These are phyloP conservation scores for Crithidia expoeki DNA, from an alignment of 208 protist species.

Conservation along the genomic window DNA sequence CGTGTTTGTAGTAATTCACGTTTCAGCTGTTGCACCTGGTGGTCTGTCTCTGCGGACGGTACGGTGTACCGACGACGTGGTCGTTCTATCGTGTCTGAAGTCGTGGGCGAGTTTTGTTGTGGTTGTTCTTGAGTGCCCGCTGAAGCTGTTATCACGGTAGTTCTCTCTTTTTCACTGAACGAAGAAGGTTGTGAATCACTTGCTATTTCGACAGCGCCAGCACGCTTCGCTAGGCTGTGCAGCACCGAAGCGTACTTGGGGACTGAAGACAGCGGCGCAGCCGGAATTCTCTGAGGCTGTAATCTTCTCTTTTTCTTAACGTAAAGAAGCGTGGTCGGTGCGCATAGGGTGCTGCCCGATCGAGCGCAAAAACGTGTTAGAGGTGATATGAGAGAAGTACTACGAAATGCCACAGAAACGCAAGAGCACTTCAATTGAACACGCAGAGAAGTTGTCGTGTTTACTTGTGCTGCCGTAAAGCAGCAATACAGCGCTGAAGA, in stretches of 20 bases:
- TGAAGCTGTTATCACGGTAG: background rate
- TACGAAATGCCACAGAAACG: background rate
- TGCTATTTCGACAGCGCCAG: too few relatives aligned
- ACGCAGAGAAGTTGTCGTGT: too few relatives aligned
- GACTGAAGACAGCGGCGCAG: too few relatives aligned
- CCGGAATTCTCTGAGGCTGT: too few relatives aligned
- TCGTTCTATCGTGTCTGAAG: background rate
- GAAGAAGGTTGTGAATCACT: too few relatives aligned
- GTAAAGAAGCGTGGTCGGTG: background rate
- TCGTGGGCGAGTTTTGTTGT: background rate
- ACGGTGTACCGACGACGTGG: slow-evolving; percentile 8
- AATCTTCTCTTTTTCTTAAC: background rate
- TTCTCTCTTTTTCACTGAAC: too few relatives aligned
- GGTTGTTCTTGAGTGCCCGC: background rate
- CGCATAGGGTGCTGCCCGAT: background rate
- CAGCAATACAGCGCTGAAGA: too few relatives aligned
- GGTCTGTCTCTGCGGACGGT: background rate
- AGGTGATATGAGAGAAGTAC: background rate
- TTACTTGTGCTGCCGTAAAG: background rate
- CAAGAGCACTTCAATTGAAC: too few relatives aligned
- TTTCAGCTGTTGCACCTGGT: slow-evolving; percentile 36
- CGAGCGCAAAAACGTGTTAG: background rate
- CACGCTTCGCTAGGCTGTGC: background rate
- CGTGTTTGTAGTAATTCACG: slow-evolving; percentile 61
- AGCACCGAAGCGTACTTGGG: background rate